These are phyloP conservation scores for Pelargonium nanum DNA, from an alignment of 345 rosid genomes.

Conservation along the genomic window DNA sequence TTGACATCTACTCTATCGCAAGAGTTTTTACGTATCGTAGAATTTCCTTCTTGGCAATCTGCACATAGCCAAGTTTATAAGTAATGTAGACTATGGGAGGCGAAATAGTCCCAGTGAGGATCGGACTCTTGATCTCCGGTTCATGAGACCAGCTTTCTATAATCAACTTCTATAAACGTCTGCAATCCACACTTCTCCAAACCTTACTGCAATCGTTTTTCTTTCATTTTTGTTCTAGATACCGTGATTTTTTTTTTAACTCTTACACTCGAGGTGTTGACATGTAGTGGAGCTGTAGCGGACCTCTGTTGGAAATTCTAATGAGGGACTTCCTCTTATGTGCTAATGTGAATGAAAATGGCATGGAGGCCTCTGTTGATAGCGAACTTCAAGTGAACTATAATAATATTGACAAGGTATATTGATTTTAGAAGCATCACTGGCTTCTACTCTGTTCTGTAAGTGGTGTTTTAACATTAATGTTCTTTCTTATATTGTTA, in stretches of 20 bases:
- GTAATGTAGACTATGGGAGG: not conserved
- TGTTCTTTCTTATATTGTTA: conserved; percentile 5
- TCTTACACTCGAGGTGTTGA: conserved; percentile 12
- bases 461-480: not conserved
- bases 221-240: not conserved
- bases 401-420: conserved; percentile 81
- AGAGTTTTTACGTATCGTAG: not conserved
- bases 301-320: conserved; percentile 70
- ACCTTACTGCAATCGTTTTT: too few species aligned
- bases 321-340: conserved; percentile 36
- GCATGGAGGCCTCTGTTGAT: conserved; percentile 34
- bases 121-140: too few species aligned
- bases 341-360: conserved; percentile 31
- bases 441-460: not conserved
- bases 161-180: too few species aligned
- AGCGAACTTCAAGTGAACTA: conserved; percentile 74
- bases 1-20: not conserved
- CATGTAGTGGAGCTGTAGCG: conserved; percentile 75
- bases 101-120: too few species aligned
- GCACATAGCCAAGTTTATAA: too few species aligned
- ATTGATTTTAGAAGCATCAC: not conserved
- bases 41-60: not conserved
- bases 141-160: not conserved
- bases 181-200: not conserved
- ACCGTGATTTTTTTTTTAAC: conserved; percentile 1